Conservation (phyloP, 202 grass and related monocot genomes). For the Brachypodium distachyon region DNA sequence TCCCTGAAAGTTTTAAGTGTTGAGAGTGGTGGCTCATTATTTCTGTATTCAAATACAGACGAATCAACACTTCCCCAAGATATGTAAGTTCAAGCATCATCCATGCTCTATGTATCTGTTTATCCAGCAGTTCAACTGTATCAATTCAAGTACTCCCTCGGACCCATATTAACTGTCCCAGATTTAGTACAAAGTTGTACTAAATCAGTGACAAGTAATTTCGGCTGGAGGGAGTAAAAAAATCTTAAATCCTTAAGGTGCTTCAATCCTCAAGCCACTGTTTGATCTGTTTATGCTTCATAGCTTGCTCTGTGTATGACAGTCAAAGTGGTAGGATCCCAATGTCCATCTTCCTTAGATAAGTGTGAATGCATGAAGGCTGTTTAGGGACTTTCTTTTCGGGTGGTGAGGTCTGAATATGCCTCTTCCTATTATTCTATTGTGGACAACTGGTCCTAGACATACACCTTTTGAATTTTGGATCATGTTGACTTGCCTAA, state of each 20-base stretch:
- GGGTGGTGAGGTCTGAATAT: not conserved
- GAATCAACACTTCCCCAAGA: constrained; percentile 78
- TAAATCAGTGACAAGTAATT: no score
- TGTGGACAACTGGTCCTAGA: not conserved
- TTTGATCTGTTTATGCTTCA: not conserved
- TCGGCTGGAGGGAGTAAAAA: no score
- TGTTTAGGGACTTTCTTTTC: not conserved
- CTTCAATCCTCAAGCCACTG: not conserved
- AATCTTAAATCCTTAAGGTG: not conserved
- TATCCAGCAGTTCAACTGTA: not conserved
- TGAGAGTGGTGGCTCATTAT: constrained; percentile 68
- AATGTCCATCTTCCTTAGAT: not conserved
- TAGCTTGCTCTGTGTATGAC: not conserved
- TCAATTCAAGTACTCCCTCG: constrained; percentile 8
- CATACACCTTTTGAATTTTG: not conserved
- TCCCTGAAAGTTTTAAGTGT: constrained; percentile 64
- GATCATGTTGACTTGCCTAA: constrained; percentile 13
- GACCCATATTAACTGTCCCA: no score
- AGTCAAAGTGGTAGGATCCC: not conserved
- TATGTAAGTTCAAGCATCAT: constrained; percentile 40
- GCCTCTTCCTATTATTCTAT: not conserved
- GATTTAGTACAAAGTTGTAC: no score
- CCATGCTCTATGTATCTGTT: constrained; percentile 2
- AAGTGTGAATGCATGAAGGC: not conserved
- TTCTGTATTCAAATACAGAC: constrained; percentile 66